Evolutionary conservation across 2,329 filamentous ascomycete species (phyloP), one percentile per base, ranked within the genome.

Genomic region (Pseudocercospora macadamiae): DNA sequence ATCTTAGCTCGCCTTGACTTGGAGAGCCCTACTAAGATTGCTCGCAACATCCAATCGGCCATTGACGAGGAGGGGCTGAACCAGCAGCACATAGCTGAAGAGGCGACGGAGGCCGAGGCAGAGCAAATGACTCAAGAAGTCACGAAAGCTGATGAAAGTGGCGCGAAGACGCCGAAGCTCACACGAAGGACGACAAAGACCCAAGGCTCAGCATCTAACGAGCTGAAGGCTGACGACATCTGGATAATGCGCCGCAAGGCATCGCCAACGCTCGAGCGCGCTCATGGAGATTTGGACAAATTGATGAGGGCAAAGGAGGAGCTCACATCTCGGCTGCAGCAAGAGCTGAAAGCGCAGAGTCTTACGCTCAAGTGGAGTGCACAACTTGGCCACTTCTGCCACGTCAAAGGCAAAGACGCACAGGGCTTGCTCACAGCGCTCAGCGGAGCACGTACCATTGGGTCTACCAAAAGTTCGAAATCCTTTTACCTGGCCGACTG

Each of bases 61-160:
- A 96, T 99, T 58, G 95, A 99, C 68, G 95, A 97, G 75, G 93
- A 97, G 63, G 91, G 92, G 0, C 79, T 97, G n/a, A 81, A 87
- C 14, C 86, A 90, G 65, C 88, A 90, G 68, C 93, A 97, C 68
- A 84, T 88, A 32, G 82, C 88, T 1, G 87, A 95, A 66, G 87
- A 93, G 61, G 86, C 83, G 53, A 86, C 90, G 63, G 86, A 87
- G 0, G 85, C 82, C 18, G 84, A 88, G 60, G 86, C 95, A 67
- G 84, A 90, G 21, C 84, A 85, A 1, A 79, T 96, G 48, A 91
- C 91, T 4, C 85, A 92, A 70, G 83, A 89, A 57, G 83, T 93
- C 9, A 80, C 91, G 18, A 79, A 81, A 23, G 82, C 83, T 28
- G 89, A 92, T 72, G 89, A 86, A 3, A 77, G 81, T 25, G 80